Percentiles rank a stretch among this genome's conserved stretches.
Evolutionary conservation across 2,329 filamentous ascomycete species (phyloP).

Genomic region (Pyrenochaeta sp.): DNA sequence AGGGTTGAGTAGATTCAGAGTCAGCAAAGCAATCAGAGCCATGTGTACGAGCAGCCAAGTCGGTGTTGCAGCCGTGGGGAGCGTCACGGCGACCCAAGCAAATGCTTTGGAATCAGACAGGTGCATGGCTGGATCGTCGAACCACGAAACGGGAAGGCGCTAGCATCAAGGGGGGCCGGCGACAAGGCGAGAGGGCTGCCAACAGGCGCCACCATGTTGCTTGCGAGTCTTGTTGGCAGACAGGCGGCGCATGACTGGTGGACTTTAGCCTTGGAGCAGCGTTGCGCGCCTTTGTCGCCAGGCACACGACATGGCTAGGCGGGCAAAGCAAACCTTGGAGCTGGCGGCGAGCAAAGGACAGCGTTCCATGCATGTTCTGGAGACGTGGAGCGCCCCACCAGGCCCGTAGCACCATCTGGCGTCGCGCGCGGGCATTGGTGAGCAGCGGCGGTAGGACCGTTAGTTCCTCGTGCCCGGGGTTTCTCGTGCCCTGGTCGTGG

Average conservation of each 20-base stretch:
- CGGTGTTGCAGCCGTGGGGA: not conserved
- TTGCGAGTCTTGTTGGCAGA: conserved; percentile 11
- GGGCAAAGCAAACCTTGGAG: not conserved
- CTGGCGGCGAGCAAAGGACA: not conserved
- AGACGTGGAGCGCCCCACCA: conserved; percentile 6
- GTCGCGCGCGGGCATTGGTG: not conserved
- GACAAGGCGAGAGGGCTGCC: conserved; percentile 2
- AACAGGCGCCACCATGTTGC: conserved; percentile 15
- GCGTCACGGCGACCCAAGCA: not conserved
- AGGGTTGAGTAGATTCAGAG: not conserved
- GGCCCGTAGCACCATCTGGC: not conserved
- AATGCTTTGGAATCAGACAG: conserved; percentile 7
- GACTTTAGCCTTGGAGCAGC: conserved; percentile 6
- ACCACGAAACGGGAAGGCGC: conserved; percentile 16
- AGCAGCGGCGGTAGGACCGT: not conserved
- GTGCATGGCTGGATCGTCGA: conserved; percentile 13
- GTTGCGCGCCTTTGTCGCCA: conserved; percentile 5
- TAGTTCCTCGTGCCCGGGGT: conserved; percentile 7
- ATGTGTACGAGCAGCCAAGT: not conserved
- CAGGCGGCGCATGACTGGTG: conserved; percentile 14
- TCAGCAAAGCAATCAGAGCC: not conserved
- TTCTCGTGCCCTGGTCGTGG: conserved; percentile 4
- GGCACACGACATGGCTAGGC: conserved; percentile 1
- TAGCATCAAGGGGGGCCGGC: conserved; percentile 13
- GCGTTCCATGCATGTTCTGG: conserved; percentile 17